Base-by-base conservation (phyloP, 2,329 filamentous ascomycete species). In the Didymella pomorum region DNA sequence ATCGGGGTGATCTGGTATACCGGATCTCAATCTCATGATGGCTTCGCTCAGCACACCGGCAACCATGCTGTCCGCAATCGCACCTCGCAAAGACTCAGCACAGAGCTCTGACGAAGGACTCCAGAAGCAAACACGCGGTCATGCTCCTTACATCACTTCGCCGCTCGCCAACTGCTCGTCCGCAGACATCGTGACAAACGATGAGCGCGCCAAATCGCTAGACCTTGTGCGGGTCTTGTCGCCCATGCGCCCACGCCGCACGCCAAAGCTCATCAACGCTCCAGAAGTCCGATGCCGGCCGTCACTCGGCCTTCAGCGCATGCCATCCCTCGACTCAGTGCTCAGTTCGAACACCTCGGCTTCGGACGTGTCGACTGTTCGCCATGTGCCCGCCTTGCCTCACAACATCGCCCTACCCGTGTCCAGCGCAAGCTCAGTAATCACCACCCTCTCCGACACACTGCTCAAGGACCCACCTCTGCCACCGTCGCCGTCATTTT, bases 241-340 rank as follows among this genome's bases (percentile, higher is more conserved):
- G 8, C 48, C 57, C 2, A 23, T 48, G 20, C 57, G 57, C 23
- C 28, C 35, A 18, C 57, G 57, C 8, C 37, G 48, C 35, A 56
- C 57, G 7, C 57, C 57, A 11, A 39, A 44, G 12, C 57, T 60
- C 12, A 31, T 56, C 23, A 56, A 56, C 23, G 57, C 57, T 14
- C 57, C 57, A 26, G 52, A 52, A 9, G 25, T 60, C 4, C 23
- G 20, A 21, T 60, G 57, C 52, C 43, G 39, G 6, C 26, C 54
- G 20, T 25, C 23, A 3, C 45, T 9, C 10, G 25, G 11, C 20
- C n/a, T 46, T 20, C 41, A 31, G 41, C 47, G 20, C 16, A 23
- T 56, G 3, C 18, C 47, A 20, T 56, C 53, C 1, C 28, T 56
- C 18, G 31, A 51, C 33, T 56, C 53, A 1, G 5, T 56, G 10